Base-by-base conservation (phyloP, 2,329 filamentous ascomycete genomes). In the Lecanicillium sp. region DNA sequence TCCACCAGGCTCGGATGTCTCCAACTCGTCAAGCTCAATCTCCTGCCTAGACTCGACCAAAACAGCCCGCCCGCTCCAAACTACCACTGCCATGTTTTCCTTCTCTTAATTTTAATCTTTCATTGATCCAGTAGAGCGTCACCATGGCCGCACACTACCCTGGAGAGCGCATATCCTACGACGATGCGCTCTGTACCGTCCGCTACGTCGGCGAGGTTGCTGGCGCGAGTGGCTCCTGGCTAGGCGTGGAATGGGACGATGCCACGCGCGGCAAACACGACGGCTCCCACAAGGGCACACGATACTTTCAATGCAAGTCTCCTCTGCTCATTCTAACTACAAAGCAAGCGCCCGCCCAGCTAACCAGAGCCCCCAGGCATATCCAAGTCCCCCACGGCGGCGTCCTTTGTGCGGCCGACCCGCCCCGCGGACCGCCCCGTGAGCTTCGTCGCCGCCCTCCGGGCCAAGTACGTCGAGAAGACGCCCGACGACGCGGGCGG, bases 201-300 rank as follows among this genome's bases (percentile, higher is more conserved):
- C 83, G 89, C 52, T 97, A 90, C 62, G 69, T 87, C 52, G 93
- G 93, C 37, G 66, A 77, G 27, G 85, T 97, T 7, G 74, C 79
- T 43, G 87, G 86, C 56, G 90, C 89, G 8, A 74, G 78, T 36
- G 87, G 89, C 41, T 73, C 77, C 53, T 97, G 91, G 90, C 77
- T 97, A 27, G 93, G 93, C 39, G 88, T 97, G 40, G 93, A 98
- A 75, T 98, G 93, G 93, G 91, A 97, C 67, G 87, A 96, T 64
- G 72, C 83, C 49, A 76, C 74, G 30, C 78, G 90, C 59, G 93
- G 93, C 52, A 97, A 96, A 71, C 90, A 98, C 67, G 80, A 91
- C 60, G 93, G 93, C 51, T 82, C 84, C 52, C 83, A 94, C 67
- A 82, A 86, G 54, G 88, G 86, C 51, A 73, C 78, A 52, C 81